These are phyloP conservation scores for Pichia insulana DNA, from an alignment of 805 yeast species.

Conservation along the genomic window DNA sequence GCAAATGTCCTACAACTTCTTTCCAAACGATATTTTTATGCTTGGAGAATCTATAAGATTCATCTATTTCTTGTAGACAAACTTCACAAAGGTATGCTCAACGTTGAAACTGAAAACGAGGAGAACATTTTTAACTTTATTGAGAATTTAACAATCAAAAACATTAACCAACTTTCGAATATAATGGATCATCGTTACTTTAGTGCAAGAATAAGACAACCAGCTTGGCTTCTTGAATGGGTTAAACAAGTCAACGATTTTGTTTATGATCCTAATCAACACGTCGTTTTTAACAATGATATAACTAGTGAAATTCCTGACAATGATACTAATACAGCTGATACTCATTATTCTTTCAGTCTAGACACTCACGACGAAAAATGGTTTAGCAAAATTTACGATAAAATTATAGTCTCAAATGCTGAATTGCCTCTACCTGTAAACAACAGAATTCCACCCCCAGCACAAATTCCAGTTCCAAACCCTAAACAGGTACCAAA, in stretches of 20 bases:
- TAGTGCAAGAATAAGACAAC: background rate
- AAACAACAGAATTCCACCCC: too few species aligned
- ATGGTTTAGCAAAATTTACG: background rate
- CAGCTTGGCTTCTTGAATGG: background rate
- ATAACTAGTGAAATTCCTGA: too few species aligned
- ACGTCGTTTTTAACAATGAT: background rate
- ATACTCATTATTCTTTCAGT: background rate
- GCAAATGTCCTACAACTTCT: slow-evolving; percentile 23
- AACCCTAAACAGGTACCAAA: background rate
- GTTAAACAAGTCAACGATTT: background rate
- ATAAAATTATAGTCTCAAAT: background rate
- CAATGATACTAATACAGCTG: background rate
- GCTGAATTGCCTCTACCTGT: background rate
- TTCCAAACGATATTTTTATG: slow-evolving; percentile 35
- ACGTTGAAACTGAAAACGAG: background rate
- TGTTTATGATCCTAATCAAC: background rate
- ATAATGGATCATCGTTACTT: background rate
- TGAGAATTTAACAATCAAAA: background rate
- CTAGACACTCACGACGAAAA: background rate
- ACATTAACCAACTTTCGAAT: background rate
- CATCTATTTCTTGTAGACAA: slow-evolving; percentile 24
- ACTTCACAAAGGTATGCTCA: background rate
- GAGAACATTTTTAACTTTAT: background rate
- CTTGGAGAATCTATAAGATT: slow-evolving; percentile 58
- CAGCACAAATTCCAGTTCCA: too few species aligned